A percentile compares a stretch with the other conserved stretches of the same genome.
Conservation (phyloP, 176 grass and related monocot species). For the Thinopyrum elongatum region DNA sequence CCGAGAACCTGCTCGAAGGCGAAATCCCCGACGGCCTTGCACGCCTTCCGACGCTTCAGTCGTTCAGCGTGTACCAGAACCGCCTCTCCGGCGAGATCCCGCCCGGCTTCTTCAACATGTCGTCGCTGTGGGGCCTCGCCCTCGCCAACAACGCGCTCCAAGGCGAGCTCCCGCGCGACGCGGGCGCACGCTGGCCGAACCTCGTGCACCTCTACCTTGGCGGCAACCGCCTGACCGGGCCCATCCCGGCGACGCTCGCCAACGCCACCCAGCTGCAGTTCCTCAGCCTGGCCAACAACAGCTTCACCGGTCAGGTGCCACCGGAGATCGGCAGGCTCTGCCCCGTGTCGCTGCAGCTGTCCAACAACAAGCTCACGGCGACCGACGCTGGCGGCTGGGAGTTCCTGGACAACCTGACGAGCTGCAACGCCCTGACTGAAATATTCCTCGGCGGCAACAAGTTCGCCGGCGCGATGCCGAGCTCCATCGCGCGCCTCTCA, state of each 20-base stretch:
- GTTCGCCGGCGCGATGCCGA: conserved; percentile 22
- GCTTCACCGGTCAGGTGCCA: conserved; percentile 38
- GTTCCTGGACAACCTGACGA: conserved; percentile 30
- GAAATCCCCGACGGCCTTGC: background rate
- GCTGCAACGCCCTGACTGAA: background rate
- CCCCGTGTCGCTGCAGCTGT: background rate
- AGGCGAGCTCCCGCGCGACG: conserved; percentile 3
- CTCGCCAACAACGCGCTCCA: conserved; percentile 30
- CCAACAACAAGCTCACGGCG: conserved; percentile 17
- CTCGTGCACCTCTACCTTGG: conserved; percentile 26
- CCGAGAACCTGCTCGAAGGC: background rate
- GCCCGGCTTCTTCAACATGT: conserved; percentile 24
- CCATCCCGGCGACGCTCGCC: conserved; percentile 40
- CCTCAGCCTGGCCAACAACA: conserved; percentile 37
- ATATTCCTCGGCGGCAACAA: conserved; percentile 29
- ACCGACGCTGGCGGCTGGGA: background rate
- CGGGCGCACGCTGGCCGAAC: conserved; percentile 13
- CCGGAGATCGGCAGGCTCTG: conserved; percentile 33
- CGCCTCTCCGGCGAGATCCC: conserved; percentile 26
- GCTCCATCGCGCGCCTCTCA: conserved; percentile 17
- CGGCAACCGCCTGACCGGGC: conserved; percentile 30
- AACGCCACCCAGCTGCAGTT: conserved; percentile 8
- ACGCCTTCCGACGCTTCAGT: background rate
- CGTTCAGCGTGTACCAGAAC: background rate
- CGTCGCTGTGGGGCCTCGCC: conserved; percentile 19